Evolutionary conservation across 352 stramenopile genomes (phyloP).

Genomic region (Halophytophthora polymorphica): DNA sequence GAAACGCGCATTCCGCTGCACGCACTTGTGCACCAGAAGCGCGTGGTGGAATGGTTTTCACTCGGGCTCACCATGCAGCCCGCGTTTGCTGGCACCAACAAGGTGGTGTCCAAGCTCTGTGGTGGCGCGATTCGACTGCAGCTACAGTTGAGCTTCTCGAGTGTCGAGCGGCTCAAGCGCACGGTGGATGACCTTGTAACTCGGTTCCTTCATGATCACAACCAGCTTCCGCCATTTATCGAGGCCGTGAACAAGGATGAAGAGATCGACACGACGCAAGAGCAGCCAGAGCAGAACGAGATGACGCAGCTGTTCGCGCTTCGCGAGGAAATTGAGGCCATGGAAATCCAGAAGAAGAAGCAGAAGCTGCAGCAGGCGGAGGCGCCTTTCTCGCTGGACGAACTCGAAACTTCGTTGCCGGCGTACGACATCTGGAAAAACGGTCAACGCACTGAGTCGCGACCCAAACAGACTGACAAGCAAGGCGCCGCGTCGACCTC

Average conservation of each 20-base stretch:
- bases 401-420: conserved; percentile 22
- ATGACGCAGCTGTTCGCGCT: conserved; percentile 6
- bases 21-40: conserved; percentile 63
- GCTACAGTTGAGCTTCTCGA: conserved; percentile 60
- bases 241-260: conserved; percentile 26
- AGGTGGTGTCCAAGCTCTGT: conserved; percentile 24
- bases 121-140: conserved; percentile 51
- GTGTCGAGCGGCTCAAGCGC: conserved; percentile 55
- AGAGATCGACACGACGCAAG: conserved; percentile 14
- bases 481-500: too few relatives aligned
- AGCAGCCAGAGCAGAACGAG: conserved; percentile 33
- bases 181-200: conserved; percentile 57
- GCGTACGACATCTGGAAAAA: conserved; percentile 12
- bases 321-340: conserved; percentile 10
- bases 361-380: conserved; percentile 8
- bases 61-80: conserved; percentile 30
- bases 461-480: too few relatives aligned
- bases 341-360: conserved; percentile 7
- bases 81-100: conserved; percentile 4
- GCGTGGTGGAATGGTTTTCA: conserved; percentile 55
- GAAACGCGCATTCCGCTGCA: conserved; percentile 63
- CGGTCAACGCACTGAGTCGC: conserved; percentile 1
- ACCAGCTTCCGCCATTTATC: conserved; percentile 58
- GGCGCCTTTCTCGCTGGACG: conserved; percentile 22
- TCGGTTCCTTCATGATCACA: conserved; percentile 52